Evolutionary conservation across 768 basidiomycete genomes (phyloP), one percentile per base, ranked within the genome.

Genomic region (Coprinopsis cinerea): DNA sequence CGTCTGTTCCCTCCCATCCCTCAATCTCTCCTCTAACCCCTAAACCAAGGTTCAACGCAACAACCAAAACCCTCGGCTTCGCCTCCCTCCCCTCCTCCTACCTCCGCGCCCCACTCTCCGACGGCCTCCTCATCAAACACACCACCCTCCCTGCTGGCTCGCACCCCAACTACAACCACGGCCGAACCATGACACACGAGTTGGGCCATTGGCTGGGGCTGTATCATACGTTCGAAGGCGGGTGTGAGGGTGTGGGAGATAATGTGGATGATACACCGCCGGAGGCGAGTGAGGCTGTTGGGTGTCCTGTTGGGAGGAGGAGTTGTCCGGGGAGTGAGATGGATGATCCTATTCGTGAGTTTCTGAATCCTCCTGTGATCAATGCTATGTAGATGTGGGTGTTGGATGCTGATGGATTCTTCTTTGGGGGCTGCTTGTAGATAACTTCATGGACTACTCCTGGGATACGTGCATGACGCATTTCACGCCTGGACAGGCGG

Each of bases 371-470:
- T 34, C 35, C 13, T 49, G 9, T 15, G 30, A 17, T 23, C 10
- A 9, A 18, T 39, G 30, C 30, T 32, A 7, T 15, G 30, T 9
- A 15, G 9, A 7, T 7, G 7, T 15, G 30, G 30, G 15, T 9
- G 30, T 7, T 9, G 15, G 7, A 15, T 7, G 30, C 7, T 32
- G 15, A 32, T 32, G 30, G 30, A 32, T 32, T 32, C 36, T 39
- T 9, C 11, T 39, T 9, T 39, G 11, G 17, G 6, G 10, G 9
- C 6, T 39, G 36, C 18, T 47, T 44, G 47, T 18, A 64, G 65
- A 63, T 55, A 74, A 74, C 63, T 75, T 62, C 61, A 76, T 76
- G 75, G 75, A 76, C 57, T 76, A 74, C 64, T 67, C 66, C 4
- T 64, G 69, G 49, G 75, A 78, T 52, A 58, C 58, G 36, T 76